Evolutionary conservation across 2,329 filamentous ascomycete species (phyloP).

Genomic region (Meredithiella fracta): DNA sequence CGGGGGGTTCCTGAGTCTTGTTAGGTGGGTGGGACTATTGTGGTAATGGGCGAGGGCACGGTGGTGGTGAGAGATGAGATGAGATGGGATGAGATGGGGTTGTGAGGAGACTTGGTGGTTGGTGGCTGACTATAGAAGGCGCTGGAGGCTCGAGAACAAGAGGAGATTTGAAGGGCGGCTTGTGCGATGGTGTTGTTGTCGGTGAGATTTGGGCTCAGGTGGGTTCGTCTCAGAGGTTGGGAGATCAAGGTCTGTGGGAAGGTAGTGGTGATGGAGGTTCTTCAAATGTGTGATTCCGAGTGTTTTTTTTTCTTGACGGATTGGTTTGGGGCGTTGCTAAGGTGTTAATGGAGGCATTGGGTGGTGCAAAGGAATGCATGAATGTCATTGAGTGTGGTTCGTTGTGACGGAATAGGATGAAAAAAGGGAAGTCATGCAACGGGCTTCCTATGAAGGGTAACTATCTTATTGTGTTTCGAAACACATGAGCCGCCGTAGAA

Average conservation of each 20-base stretch:
- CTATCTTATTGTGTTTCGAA: slow-evolving; percentile 2
- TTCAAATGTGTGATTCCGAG: too few species aligned
- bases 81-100: too few species aligned
- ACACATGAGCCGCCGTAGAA: not conserved
- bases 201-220: not conserved
- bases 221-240: slow-evolving; percentile 1
- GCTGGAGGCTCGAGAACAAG: not conserved
- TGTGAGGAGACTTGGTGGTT: too few species aligned
- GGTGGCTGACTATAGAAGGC: not conserved
- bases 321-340: not conserved
- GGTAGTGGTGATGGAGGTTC: not conserved
- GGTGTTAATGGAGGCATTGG: not conserved
- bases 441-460: not conserved
- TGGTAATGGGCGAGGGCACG: too few species aligned
- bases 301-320: too few species aligned
- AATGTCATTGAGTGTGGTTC: not conserved
- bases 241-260: slow-evolving; percentile 1
- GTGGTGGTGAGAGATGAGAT: not conserved
- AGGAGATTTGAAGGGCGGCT: not conserved
- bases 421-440: not conserved
- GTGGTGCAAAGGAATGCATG: not conserved
- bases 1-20: not conserved
- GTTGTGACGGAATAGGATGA: not conserved
- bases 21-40: not conserved
- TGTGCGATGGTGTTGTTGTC: not conserved